phyloP scores from a whole-genome alignment of 2,329 filamentous ascomycete species.

The Ophiostoma piceae region DNA sequence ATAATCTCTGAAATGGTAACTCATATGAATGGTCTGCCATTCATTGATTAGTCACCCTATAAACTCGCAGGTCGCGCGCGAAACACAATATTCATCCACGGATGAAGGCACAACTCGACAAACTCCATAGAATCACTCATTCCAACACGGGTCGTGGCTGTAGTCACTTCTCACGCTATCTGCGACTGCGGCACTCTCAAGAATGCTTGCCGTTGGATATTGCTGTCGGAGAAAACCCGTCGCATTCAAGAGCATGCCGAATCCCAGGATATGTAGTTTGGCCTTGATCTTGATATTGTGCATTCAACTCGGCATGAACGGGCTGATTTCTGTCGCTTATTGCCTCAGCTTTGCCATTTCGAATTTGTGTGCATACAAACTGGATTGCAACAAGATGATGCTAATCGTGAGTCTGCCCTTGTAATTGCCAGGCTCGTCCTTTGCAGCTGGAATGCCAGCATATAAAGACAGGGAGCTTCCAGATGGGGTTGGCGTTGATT shows the following conservation, averaged over 20 bases:
- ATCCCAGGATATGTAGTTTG: not conserved
- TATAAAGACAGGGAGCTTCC: slow-evolving; percentile 5
- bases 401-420: not conserved
- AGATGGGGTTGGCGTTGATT: slow-evolving; percentile 4
- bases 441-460: not conserved
- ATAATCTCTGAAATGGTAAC: too few relatives aligned
- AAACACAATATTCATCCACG: not conserved
- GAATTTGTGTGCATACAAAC: not conserved
- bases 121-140: not conserved
- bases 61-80: not conserved
- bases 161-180: not conserved
- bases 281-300: not conserved
- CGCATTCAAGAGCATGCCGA: not conserved
- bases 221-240: not conserved
- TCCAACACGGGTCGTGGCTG: not conserved
- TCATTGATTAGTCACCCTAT: not conserved
- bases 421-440: not conserved
- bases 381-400: slow-evolving; percentile 8
- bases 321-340: too few relatives aligned
- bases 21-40: not conserved
- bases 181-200: not conserved
- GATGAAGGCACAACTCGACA: not conserved
- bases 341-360: too few relatives aligned
- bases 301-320: not conserved
- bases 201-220: not conserved